Evolutionary conservation across 108 stramenopile species (phyloP), one percentile per base, ranked within the genome.

Genomic region (Skeletonema potamos): DNA sequence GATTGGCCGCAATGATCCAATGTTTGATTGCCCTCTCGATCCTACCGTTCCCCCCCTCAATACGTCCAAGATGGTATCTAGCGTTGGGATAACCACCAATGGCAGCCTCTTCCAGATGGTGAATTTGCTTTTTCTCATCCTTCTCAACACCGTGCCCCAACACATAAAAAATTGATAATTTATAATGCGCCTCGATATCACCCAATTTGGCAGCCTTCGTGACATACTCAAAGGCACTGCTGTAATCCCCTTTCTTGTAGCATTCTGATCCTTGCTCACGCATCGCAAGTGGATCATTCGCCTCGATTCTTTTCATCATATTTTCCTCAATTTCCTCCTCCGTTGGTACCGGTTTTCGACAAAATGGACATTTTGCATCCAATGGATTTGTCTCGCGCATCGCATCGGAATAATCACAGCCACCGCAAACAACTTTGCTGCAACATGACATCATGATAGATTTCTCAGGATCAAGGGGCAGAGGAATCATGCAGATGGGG

Each of bases 81-180:
- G 58, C 58, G 7, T 13, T 22, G 17, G 58, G 30, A 8, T 59
- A 29, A 33, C 58, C 58, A 20, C 58, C 58, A 33, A 59, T 59
- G 8, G 58, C 30, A 18, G 32, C 58, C 33, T 59, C 15, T 59
- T 59, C 58, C 58, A 59, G 7, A n/a, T 59, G 58, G 13, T 33
- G 18, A 17, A 34, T 0, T 13, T 33, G 8, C 58, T 59, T 59
- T 33, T 59, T 34, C 27, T 8, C 10, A 29, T 59, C 22, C 28
- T 34, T 33, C 29, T 59, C 8, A 0, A 59, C 58, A 17, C 58
- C 58, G 0, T 33, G 27, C 28, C 58, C 58, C n/a, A 8, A 6
- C 0, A 0, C 0, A 34, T 59, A 59, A 28, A 59, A 18, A 18
- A 26, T 34, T 59, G 58, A 26, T 34, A 59, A n/a, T 6, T 59